Base-by-base conservation (phyloP, 345 rosid species). In the Garcia nutans region DNA sequence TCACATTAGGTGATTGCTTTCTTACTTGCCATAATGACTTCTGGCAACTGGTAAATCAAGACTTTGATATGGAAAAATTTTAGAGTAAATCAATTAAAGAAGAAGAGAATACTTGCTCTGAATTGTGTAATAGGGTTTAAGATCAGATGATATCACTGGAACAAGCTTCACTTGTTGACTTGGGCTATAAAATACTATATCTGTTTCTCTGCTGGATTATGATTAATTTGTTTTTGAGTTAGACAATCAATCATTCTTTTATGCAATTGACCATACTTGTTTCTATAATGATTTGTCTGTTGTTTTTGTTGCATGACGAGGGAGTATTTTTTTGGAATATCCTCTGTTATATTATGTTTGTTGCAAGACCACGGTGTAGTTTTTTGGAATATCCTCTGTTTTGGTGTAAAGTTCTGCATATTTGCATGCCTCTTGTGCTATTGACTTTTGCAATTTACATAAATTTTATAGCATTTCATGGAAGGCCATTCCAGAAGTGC, bases 401-500 rank as follows among this genome's bases (percentile, higher is more conserved):
- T 68, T 28, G 19, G 31, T 57, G 1, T 45, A 26, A 57, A 62
- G 17, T 37, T 74, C 45, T 33, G 20, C 31, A 41, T 4, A 23
- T 49, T 62, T 62, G 67, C 54, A 37, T 24, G 19, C 31, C 12
- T 78, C 33, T 63, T 57, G 44, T 33, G 42, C 67, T 49, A 69
- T 70, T 76, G 68, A 65, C 63, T 74, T 58, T 26, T 70, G 69
- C 37, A 41, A 8, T 55, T 77, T 81, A 47, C 63, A 56, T 81
- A 70, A 74, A 76, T 81, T 52, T 56, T 82, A 73, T 80, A 96
- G 99, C 99, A 96, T 88, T 93, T 92, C 77, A 92, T 96, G 98
- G 99, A 96, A 85, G 99, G 98, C 78, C 99, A 92, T 86, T 89
- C 98, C 72, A 92, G 90, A 89, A 89, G 86, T 80, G 84, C 92